Percentiles rank a stretch among this genome's conserved stretches.
phyloP scores from a whole-genome alignment of 257 asterid genomes.

The Solanum gracilifrons region DNA sequence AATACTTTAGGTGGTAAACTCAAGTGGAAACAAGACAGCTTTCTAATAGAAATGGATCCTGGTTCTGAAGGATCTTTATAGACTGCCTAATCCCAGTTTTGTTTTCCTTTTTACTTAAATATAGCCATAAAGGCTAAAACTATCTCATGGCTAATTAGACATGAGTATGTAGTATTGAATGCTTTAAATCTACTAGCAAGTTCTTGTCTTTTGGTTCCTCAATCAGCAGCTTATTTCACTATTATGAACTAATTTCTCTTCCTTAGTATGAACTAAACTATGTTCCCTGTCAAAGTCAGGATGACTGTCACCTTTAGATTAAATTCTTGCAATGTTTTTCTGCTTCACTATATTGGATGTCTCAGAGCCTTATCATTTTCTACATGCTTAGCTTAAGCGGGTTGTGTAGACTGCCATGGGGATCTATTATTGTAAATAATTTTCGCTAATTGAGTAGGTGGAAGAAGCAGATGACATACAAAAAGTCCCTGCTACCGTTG shows the following conservation, averaged over 20 bases:
- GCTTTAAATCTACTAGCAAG: neutral
- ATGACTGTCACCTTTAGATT: neutral
- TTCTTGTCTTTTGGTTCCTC: neutral
- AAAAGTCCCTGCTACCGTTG: slow-evolving; percentile 43
- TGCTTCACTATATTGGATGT: neutral
- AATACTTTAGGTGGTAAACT: neutral
- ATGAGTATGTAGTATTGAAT: neutral
- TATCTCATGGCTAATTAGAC: neutral
- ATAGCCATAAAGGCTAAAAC: neutral
- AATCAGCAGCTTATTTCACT: neutral
- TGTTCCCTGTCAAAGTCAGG: neutral
- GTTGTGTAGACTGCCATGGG: slow-evolving; percentile 3
- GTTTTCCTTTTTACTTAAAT: neutral
- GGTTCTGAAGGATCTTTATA: neutral
- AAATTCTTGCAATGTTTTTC: neutral
- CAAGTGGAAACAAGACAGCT: neutral
- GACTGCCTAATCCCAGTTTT: neutral
- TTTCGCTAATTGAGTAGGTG: slow-evolving; percentile 54
- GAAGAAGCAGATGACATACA: slow-evolving; percentile 76
- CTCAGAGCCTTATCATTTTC: neutral
- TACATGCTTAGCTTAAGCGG: neutral
- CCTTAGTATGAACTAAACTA: neutral
- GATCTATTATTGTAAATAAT: slow-evolving; percentile 16
- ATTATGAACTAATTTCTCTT: neutral
- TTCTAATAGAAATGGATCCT: neutral